phyloP scores from a whole-genome alignment of 2,329 filamentous ascomycete species.

The Biscogniauxia mediterranea region DNA sequence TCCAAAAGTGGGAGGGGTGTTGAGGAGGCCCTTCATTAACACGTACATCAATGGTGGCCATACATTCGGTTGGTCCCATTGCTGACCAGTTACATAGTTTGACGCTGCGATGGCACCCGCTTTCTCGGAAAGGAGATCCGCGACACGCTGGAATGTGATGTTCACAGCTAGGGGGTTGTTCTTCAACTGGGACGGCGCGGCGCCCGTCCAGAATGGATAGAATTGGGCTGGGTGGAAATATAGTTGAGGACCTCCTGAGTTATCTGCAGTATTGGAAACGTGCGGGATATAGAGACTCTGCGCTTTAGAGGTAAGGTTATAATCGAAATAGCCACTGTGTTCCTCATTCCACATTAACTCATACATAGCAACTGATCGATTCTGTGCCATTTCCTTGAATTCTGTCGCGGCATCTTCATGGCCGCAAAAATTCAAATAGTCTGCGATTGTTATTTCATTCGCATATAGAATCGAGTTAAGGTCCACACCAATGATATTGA shows the following conservation, averaged over 20 bases:
- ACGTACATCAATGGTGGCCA: slow-evolving; percentile 68
- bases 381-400: slow-evolving; percentile 49
- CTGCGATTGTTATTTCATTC: slow-evolving; percentile 59
- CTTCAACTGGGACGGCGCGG: slow-evolving; percentile 56
- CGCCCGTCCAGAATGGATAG: slow-evolving; percentile 69
- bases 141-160: slow-evolving; percentile 52
- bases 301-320: slow-evolving; percentile 58
- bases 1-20: slow-evolving; percentile 56
- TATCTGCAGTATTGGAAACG: slow-evolving; percentile 44
- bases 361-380: slow-evolving; percentile 61
- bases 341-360: slow-evolving; percentile 63
- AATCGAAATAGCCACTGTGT: slow-evolving; percentile 65
- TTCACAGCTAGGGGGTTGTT: slow-evolving; percentile 58
- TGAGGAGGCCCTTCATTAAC: slow-evolving; percentile 60
- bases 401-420: slow-evolving; percentile 47
- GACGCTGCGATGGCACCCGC: slow-evolving; percentile 61
- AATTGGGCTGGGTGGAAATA: slow-evolving; percentile 59
- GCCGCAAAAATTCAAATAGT: slow-evolving; percentile 51
- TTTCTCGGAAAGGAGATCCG: slow-evolving; percentile 48
- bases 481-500: slow-evolving; percentile 60
- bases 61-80: slow-evolving; percentile 70
- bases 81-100: slow-evolving; percentile 59
- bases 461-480: slow-evolving; percentile 68
- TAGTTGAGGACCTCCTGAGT: slow-evolving; percentile 55
- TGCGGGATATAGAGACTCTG: slow-evolving; percentile 55